Conservation (phyloP, 139 green algal genomes). For the Chlorella ohadii region DNA sequence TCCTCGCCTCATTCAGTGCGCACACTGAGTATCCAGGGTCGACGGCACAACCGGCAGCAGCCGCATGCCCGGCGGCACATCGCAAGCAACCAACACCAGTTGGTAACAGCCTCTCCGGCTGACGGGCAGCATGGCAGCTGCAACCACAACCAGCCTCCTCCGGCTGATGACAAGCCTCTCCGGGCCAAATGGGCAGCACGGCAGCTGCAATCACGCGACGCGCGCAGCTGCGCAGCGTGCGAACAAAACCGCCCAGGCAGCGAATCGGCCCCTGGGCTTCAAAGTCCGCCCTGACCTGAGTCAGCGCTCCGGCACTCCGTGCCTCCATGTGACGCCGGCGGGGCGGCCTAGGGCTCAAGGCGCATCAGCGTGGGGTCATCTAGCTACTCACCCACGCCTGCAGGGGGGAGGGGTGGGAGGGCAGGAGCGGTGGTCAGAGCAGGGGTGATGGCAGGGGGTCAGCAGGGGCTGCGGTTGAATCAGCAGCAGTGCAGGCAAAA, state of each 20-base stretch:
- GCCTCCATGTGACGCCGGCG: neutral
- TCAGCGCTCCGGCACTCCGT: too few relatives aligned
- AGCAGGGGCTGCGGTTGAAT: neutral
- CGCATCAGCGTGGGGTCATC: conserved; percentile 14
- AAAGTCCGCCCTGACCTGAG: too few relatives aligned
- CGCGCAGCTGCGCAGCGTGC: neutral
- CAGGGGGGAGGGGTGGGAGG: neutral
- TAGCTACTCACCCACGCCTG: conserved; percentile 25
- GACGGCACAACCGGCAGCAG: neutral
- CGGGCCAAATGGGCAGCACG: neutral
- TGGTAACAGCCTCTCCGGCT: neutral
- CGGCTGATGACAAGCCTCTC: neutral
- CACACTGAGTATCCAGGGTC: too few relatives aligned
- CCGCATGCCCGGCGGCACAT: neutral
- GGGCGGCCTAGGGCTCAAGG: conserved; percentile 17
- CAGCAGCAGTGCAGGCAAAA: too few relatives aligned
- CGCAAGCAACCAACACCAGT: neutral
- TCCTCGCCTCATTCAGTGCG: too few relatives aligned
- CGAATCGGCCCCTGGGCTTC: too few relatives aligned
- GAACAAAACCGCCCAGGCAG: neutral
- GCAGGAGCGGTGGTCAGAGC: too few relatives aligned
- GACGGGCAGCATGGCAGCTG: neutral
- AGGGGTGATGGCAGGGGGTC: neutral
- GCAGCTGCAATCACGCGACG: too few relatives aligned
- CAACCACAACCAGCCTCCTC: too few relatives aligned